Percentiles rank a stretch among this genome's conserved stretches.
phyloP scores from a whole-genome alignment of 176 grass and related monocot genomes.

The Saccharum officinarum region DNA sequence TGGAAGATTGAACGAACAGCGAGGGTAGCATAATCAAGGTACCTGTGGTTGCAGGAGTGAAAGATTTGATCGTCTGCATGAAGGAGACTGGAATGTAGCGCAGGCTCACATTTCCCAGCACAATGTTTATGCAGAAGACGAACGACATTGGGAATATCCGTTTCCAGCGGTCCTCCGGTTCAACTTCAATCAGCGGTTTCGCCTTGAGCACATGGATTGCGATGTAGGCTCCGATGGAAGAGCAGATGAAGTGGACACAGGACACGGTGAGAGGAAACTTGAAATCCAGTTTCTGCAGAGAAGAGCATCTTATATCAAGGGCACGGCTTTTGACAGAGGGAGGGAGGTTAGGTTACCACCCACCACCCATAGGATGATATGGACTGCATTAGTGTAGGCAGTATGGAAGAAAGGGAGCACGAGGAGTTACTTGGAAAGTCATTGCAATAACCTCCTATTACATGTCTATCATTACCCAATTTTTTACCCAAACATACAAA shows the following conservation, averaged over 20 bases:
- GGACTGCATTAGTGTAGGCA: not conserved
- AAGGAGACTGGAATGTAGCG: slow-evolving; percentile 96
- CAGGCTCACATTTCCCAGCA: slow-evolving; percentile 91
- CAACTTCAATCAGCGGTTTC: slow-evolving; percentile 84
- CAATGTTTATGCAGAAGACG: slow-evolving; percentile 98
- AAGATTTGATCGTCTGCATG: slow-evolving; percentile 99
- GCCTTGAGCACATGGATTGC: slow-evolving; percentile 77
- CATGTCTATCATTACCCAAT: too few relatives aligned
- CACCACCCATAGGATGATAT: not conserved
- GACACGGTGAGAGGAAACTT: slow-evolving; percentile 96
- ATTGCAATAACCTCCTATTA: not conserved
- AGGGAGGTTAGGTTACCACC: not conserved
- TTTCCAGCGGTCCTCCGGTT: slow-evolving; percentile 80
- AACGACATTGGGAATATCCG: slow-evolving; percentile 99
- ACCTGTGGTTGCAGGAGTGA: slow-evolving; percentile 99
- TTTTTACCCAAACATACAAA: not conserved
- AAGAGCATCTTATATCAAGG: not conserved
- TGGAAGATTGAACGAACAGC: not conserved
- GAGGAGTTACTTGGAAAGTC: not conserved
- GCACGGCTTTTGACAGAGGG: not conserved
- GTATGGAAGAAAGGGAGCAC: not conserved
- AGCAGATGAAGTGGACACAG: slow-evolving; percentile 97
- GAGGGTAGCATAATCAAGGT: not conserved
- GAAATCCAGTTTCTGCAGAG: slow-evolving; percentile 89
- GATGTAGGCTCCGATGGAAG: slow-evolving; percentile 78